Base-by-base conservation (phyloP, 345 rosid species). In the Microthlaspi erraticum region DNA sequence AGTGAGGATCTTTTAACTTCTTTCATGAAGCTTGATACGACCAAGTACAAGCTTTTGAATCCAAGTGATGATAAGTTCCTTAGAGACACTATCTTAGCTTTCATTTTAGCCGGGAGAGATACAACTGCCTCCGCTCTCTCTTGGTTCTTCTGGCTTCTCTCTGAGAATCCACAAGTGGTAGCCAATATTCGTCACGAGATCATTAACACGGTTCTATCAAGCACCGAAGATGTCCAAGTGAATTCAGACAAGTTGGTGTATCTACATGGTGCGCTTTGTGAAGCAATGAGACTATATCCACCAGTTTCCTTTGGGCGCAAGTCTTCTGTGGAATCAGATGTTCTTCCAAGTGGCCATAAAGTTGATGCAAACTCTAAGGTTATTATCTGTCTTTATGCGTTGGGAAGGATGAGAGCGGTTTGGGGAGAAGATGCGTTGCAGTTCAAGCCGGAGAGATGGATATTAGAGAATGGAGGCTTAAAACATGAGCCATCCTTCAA, bases 91-190 rank as follows among this genome's bases (percentile, higher is more conserved):
- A 26, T 82, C 17, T 6, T 82, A n/a, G 59, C 45, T 52, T 66
- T 84, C 61, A 20, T 81, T 69, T 0, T 74, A 5, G 86, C 86
- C 2, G 83, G 88, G 8, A 65, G 77, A 34, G 86, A 79, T 10
- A 10, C 74, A 0, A 39, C 19, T 0, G 29, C 42, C 3, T 7
- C 75, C 10, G 43, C 75, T 31, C 68, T 86, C 17, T 26, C 78
- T 10, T 81, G 86, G 84, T 74, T 86, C 34, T 83, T 86, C 10
- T 75, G 83, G 81, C 62, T 71, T n/a, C n/a, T 86, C 2, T 62
- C 78, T 1, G 48, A 53, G 45, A 78, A 81, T 14, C 83, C 84
- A 6, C n/a, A 59, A 1, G 79, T 71, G 1, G 72, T 59, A 33
- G 18, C 38, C 10, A 81, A 59, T 49, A 79, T 86, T 3, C 71